Base-by-base conservation (phyloP, 306 rosid genomes). In the Rosa chinensis region DNA sequence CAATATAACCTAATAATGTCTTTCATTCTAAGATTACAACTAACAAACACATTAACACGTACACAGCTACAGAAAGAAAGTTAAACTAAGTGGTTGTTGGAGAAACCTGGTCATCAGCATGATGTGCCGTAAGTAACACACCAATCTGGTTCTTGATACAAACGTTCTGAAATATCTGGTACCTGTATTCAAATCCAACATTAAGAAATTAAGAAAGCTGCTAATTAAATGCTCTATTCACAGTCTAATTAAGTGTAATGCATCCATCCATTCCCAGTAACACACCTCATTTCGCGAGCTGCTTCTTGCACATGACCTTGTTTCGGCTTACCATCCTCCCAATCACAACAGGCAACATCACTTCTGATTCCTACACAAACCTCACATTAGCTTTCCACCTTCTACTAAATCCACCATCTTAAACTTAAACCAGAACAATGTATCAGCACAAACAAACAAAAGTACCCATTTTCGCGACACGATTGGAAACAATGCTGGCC, bases 261-360 rank as follows among this genome's bases (percentile, higher is more conserved):
- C 59, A 58, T 64, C 70, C 58, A 2, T 8, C 13, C 20, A 64
- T 18, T 16, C 39, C 10, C 11, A 45, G 35, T 45, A 72, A 11
- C 59, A 48, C 71, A 91, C 99, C 99, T 91, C 91, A 90, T 91
- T 61, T 93, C 94, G 42, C 98, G 96, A 64, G 99, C 99, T 62
- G 94, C 94, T 91, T 95, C 92, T 88, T 91, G 99, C 90, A 95
- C 84, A 58, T 88, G 98, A 48, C 99, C 98, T 79, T 80, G 97
- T 89, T 89, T 93, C 4, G 99, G 98, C 76, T 79, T 88, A 73
- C 98, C 99, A 78, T 71, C 88, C 42, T 74, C 69, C 99, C 99
- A 95, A 88, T 90, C 91, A 81, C 97, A 93, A 56, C 66, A 72
- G 42, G 81, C 85, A 85, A 91, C 80, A 91, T 90, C 89, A 80